phyloP scores from a whole-genome alignment of 1,284 basidiomycete species.

The Papiliotrema terrestris region DNA sequence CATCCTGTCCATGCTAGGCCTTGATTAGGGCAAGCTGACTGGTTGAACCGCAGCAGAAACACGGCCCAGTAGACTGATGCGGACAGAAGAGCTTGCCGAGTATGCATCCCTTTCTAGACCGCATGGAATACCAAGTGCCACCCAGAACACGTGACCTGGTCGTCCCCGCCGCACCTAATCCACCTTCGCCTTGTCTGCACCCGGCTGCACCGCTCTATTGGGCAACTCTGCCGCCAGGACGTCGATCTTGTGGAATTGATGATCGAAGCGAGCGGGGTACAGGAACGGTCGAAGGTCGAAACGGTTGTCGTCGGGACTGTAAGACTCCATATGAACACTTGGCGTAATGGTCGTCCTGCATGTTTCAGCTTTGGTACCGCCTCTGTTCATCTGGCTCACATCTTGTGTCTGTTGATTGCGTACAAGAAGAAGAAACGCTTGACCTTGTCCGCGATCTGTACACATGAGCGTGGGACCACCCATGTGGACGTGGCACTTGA shows the following conservation, averaged over 20 bases:
- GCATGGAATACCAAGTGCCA: no score
- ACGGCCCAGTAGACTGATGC: no score
- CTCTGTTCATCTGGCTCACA: slow-evolving; percentile 52
- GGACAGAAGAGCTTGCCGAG: no score
- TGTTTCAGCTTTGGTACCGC: slow-evolving; percentile 2
- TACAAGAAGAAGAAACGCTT: slow-evolving; percentile 97
- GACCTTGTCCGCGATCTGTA: slow-evolving; percentile 91
- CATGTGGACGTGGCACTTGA: neutral
- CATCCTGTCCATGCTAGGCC: no score
- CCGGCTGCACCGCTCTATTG: slow-evolving; percentile 58
- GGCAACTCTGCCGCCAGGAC: slow-evolving; percentile 69
- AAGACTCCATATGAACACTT: slow-evolving; percentile 92
- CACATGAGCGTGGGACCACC: slow-evolving; percentile 4
- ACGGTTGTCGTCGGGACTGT: slow-evolving; percentile 96
- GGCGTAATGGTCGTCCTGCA: slow-evolving; percentile 83
- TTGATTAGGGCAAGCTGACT: no score
- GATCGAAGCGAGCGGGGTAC: slow-evolving; percentile 88
- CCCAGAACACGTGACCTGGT: no score
- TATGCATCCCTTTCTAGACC: no score
- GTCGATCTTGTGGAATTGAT: slow-evolving; percentile 95
- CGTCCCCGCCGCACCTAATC: slow-evolving; percentile 35
- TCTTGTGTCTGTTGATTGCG: slow-evolving; percentile 96
- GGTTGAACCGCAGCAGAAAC: no score
- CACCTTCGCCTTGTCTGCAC: slow-evolving; percentile 50
- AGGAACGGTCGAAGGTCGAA: slow-evolving; percentile 96